These are phyloP conservation scores for Fusarium dlaminii DNA, from an alignment of 2,329 filamentous ascomycete species.

Conservation along the genomic window DNA sequence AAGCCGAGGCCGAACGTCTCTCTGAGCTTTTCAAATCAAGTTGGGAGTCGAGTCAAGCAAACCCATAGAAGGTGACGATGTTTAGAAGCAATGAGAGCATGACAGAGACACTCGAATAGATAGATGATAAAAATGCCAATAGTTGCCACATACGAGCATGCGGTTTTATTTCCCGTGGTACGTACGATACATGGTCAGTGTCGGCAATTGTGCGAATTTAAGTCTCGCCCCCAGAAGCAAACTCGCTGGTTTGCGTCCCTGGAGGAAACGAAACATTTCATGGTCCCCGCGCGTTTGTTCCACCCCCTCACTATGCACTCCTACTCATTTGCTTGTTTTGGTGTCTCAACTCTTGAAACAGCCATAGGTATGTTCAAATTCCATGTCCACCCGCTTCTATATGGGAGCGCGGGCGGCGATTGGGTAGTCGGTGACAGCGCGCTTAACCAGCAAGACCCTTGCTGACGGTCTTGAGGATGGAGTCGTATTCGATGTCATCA, in stretches of 20 bases:
- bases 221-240: constrained; percentile 40
- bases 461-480: constrained; percentile 73
- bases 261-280: constrained; percentile 35
- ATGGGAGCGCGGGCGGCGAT: constrained; percentile 17
- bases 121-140: constrained; percentile 32
- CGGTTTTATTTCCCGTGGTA: constrained; percentile 43
- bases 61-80: constrained; percentile 31
- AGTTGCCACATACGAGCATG: constrained; percentile 44
- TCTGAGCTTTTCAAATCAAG: constrained; percentile 74
- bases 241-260: constrained; percentile 26
- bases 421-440: constrained; percentile 16
- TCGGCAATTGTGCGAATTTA: constrained; percentile 43
- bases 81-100: constrained; percentile 8
- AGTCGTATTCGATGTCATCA: constrained; percentile 83
- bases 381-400: constrained; percentile 34
- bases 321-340: constrained; percentile 41
- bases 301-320: constrained; percentile 37
- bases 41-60: constrained; percentile 65
- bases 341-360: constrained; percentile 40
- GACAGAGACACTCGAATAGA: constrained; percentile 23
- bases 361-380: constrained; percentile 44
- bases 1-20: constrained; percentile 70
- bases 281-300: constrained; percentile 19
- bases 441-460: constrained; percentile 65
- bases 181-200: constrained; percentile 46